Percentiles rank a stretch among this genome's conserved stretches.
These are phyloP conservation scores for Leccinum boreale DNA, from an alignment of 768 basidiomycete genomes.

Conservation along the genomic window DNA sequence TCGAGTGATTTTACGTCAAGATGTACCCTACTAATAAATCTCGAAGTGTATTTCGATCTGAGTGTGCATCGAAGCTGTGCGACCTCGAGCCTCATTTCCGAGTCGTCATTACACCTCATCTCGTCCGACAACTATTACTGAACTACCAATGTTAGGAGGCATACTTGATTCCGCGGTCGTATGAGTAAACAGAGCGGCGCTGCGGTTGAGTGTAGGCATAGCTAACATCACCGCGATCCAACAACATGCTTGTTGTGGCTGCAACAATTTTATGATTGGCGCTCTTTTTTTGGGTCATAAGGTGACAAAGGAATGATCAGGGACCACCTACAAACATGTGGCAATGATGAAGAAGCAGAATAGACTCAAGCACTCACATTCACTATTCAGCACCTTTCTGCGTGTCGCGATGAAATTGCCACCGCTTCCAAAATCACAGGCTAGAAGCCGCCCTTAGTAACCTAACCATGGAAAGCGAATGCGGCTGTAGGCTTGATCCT, in stretches of 20 bases:
- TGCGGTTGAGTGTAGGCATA: background rate
- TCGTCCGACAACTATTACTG: background rate
- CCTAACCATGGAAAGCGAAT: background rate
- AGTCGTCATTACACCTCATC: background rate
- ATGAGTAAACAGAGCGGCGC: background rate
- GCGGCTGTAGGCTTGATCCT: background rate
- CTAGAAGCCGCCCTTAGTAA: background rate
- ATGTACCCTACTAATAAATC: background rate
- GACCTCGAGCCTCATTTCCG: background rate
- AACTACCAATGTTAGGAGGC: background rate
- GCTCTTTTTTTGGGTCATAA: background rate
- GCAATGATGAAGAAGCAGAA: background rate
- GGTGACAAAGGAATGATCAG: background rate
- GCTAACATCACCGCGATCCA: background rate
- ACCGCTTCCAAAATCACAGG: background rate
- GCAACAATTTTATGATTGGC: background rate
- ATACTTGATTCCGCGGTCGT: background rate
- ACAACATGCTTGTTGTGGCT: background rate
- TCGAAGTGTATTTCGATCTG: background rate
- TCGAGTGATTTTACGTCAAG: slow-evolving; percentile 18
- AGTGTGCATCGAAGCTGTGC: background rate
- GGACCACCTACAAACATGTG: background rate
- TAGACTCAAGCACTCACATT: background rate
- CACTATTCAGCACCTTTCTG: background rate
- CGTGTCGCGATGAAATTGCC: too few species aligned